Conservation (phyloP, 2,329 filamentous ascomycete genomes). For the Davidsoniella neocaledoniae region DNA sequence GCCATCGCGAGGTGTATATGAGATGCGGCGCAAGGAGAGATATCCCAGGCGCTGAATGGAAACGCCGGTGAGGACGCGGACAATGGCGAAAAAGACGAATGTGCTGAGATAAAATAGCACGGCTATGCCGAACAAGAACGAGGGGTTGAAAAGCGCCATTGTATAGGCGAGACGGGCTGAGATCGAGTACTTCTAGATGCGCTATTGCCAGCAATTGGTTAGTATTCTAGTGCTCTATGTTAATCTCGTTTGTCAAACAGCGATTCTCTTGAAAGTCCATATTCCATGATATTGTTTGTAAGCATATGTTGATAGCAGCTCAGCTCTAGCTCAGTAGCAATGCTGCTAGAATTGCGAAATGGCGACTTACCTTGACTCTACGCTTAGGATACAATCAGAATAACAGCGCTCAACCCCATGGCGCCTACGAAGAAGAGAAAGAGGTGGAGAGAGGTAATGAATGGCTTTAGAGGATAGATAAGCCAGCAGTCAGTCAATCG, state of each 20-base stretch:
- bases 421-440: conserved; percentile 1
- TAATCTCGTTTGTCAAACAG: too few relatives aligned
- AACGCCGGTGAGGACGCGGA: conserved; percentile 82
- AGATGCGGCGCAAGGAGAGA: conserved; percentile 75
- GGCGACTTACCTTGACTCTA: neutral
- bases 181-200: neutral
- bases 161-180: neutral
- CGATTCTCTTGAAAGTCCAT: neutral
- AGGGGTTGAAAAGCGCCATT: conserved; percentile 54
- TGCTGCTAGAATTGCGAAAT: too few relatives aligned
- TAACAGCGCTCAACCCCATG: conserved; percentile 11
- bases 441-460: neutral
- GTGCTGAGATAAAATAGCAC: conserved; percentile 79
- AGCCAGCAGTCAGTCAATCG: too few relatives aligned
- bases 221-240: too few relatives aligned
- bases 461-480: neutral
- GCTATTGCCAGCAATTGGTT: neutral
- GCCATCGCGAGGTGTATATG: conserved; percentile 79
- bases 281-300: neutral
- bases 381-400: conserved; percentile 8
- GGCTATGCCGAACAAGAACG: conserved; percentile 72
- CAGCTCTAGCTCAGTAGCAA: neutral
- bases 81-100: conserved; percentile 82
- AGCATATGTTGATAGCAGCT: neutral
- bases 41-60: conserved; percentile 94